Evolutionary conservation across 129 eudicot genomes (phyloP).

Genomic region (Centrapalus pauciflorus): DNA sequence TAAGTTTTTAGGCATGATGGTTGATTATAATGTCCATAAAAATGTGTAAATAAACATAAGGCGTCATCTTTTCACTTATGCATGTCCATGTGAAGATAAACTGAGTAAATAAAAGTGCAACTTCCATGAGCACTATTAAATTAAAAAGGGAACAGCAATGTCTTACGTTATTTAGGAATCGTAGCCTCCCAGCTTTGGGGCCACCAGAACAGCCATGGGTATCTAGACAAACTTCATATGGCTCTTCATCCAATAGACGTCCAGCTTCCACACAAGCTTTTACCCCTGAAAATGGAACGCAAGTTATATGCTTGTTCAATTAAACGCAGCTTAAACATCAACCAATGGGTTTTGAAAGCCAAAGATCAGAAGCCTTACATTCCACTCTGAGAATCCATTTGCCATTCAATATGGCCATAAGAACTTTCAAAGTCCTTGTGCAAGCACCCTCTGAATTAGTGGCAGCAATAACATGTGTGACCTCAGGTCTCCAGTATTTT

Average conservation of each 20-base stretch:
- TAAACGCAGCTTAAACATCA: background rate
- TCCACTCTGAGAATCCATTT: slow-evolving; percentile 74
- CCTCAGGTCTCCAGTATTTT: slow-evolving; percentile 61
- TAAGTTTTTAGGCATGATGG: background rate
- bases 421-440: slow-evolving; percentile 72
- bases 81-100: too few species aligned
- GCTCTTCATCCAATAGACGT: slow-evolving; percentile 46
- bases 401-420: slow-evolving; percentile 85
- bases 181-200: slow-evolving; percentile 74
- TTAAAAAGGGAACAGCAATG: background rate
- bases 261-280: slow-evolving; percentile 57
- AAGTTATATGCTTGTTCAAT: background rate
- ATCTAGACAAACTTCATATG: slow-evolving; percentile 64
- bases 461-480: slow-evolving; percentile 88
- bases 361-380: slow-evolving; percentile 46
- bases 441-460: slow-evolving; percentile 78
- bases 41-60: background rate
- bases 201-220: slow-evolving; percentile 70
- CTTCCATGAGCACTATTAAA: background rate
- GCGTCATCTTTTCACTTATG: background rate
- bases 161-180: slow-evolving; percentile 47
- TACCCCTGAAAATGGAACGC: slow-evolving; percentile 48
- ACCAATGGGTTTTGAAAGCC: background rate
- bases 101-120: background rate
- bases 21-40: background rate